Percentiles rank a stretch among this genome's conserved stretches.
Evolutionary conservation across 495 filamentous ascomycete genomes (phyloP).

Genomic region (Ramalina peruviana): DNA sequence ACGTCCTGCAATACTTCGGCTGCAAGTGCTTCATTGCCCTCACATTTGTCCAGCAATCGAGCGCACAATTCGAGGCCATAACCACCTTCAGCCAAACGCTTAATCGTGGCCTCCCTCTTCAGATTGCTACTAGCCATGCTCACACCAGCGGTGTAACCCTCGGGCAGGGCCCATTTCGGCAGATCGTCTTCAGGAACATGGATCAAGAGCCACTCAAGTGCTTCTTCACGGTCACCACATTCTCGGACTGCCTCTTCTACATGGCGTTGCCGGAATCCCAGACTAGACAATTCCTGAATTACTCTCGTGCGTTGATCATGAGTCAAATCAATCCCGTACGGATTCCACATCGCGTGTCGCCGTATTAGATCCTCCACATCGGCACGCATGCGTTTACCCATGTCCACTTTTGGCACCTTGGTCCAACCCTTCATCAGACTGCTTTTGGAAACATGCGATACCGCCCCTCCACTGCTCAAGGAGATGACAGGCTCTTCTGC

Average conservation of each 20-base stretch:
- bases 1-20: conserved; percentile 65
- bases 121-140: conserved; percentile 69
- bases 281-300: conserved; percentile 53
- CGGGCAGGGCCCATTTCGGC: conserved; percentile 77
- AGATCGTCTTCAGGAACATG: conserved; percentile 96
- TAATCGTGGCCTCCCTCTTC: conserved; percentile 62
- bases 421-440: conserved; percentile 61
- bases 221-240: conserved; percentile 87
- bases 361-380: conserved; percentile 69
- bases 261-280: conserved; percentile 80
- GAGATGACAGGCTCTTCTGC: conserved; percentile 36
- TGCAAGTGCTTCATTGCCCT: conserved; percentile 61
- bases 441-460: conserved; percentile 3
- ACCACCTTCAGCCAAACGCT: conserved; percentile 65
- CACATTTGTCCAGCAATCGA: conserved; percentile 50
- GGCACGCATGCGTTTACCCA: conserved; percentile 63
- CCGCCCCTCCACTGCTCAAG: conserved; percentile 25
- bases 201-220: conserved; percentile 82
- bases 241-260: conserved; percentile 74
- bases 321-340: conserved; percentile 50
- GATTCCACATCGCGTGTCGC: conserved; percentile 74
- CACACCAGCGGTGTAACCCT: conserved; percentile 77
- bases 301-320: conserved; percentile 40
- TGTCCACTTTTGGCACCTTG: conserved; percentile 75
- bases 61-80: conserved; percentile 76